These are phyloP conservation scores for Diatrype stigma DNA, from an alignment of 2,329 filamentous ascomycete species.

Conservation along the genomic window DNA sequence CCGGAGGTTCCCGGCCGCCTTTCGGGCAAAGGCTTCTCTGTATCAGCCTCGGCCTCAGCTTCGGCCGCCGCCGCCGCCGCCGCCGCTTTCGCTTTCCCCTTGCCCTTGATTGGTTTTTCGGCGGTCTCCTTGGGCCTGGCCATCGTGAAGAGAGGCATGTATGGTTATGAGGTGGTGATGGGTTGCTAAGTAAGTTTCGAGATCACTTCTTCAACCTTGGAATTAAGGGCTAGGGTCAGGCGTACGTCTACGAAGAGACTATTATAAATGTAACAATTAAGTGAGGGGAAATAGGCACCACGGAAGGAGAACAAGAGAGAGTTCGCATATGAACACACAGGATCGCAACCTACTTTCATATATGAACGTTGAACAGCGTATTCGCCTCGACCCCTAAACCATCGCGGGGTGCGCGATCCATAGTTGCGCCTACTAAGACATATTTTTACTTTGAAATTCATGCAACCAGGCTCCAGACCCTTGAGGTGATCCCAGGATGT, in stretches of 20 bases:
- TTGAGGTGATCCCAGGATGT: background rate
- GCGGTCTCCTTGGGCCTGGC: conserved; percentile 6
- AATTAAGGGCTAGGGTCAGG: background rate
- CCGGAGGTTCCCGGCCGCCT: conserved; percentile 37
- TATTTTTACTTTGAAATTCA: background rate
- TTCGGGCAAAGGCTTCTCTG: conserved; percentile 7
- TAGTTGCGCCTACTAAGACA: background rate
- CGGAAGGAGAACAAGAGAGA: background rate
- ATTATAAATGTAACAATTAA: background rate
- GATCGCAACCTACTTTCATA: background rate
- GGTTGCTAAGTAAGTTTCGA: background rate
- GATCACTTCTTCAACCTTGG: background rate
- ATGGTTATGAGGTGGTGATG: background rate
- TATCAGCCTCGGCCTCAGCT: background rate
- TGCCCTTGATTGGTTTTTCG: background rate
- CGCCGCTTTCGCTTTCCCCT: background rate
- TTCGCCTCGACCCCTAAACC: background rate
- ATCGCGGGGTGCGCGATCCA: background rate
- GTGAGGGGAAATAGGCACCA: background rate
- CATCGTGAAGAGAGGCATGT: conserved; percentile 10
- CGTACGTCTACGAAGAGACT: background rate
- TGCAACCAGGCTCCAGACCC: background rate
- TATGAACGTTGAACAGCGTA: background rate
- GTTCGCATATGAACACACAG: background rate
- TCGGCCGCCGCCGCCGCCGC: background rate